These are phyloP conservation scores for Epichloe gansuensis DNA, from an alignment of 2,329 filamentous ascomycete species.

Conservation along the genomic window DNA sequence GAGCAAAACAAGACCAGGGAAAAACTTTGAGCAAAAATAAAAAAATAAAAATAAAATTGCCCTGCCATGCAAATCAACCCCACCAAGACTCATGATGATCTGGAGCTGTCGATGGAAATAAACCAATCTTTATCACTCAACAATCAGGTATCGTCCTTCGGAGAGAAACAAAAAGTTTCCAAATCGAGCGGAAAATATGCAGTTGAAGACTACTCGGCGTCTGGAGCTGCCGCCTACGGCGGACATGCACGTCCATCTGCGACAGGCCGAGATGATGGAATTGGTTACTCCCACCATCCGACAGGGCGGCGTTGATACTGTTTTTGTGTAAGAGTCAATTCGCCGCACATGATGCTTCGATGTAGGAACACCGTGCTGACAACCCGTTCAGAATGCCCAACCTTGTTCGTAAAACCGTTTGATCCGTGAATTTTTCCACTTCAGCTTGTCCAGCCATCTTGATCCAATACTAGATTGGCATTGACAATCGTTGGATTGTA, in stretches of 20 bases:
- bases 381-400: slow-evolving; percentile 40
- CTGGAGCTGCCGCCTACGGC: slow-evolving; percentile 48
- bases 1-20: too few species aligned
- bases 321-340: slow-evolving; percentile 27
- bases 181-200: not conserved
- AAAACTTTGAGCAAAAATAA: too few species aligned
- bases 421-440: not conserved
- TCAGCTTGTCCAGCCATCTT: not conserved
- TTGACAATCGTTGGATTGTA: not conserved
- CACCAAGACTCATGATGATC: not conserved
- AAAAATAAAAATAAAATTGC: not conserved
- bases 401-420: slow-evolving; percentile 27
- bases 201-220: slow-evolving; percentile 5
- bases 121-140: not conserved
- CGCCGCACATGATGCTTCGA: not conserved
- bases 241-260: slow-evolving; percentile 61
- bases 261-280: slow-evolving; percentile 54
- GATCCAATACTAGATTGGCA: not conserved
- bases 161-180: not conserved
- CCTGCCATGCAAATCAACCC: not conserved
- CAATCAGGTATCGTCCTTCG: not conserved
- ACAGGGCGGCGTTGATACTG: slow-evolving; percentile 53
- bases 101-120: not conserved
- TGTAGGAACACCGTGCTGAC: not conserved
- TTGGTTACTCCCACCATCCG: slow-evolving; percentile 38